Base-by-base conservation (phyloP, 2,329 filamentous ascomycete genomes). In the Knufia petricola region DNA sequence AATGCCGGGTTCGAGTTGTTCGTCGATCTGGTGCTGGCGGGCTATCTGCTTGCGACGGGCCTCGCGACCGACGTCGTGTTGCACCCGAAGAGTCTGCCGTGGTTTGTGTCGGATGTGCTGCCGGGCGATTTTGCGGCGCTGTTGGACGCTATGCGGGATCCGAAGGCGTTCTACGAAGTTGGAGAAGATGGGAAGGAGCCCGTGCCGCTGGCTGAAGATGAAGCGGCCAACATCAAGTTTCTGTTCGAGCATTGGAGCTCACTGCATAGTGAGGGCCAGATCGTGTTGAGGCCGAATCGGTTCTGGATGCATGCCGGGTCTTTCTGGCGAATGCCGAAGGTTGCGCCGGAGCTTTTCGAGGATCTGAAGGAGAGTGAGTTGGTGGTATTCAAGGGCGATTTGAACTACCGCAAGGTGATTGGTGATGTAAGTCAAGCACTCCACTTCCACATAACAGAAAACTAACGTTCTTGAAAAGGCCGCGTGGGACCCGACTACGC, bases 1-100 rank as follows among this genome's bases (percentile, higher is more conserved):
- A 98, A 98, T 59, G 87, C 92, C 17, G 92, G 92, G 4, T 98
- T 98, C 62, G 92, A 98, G 72, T 77, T 98, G 10, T 98, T 88
- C 62, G 92, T 96, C 56, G 92, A 98, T 62, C 76, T 98, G 8
- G 82, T 96, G 50, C 76, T 98, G 1, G 89, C 87, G 0, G 90
- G 89, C 1, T 98, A 94, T 63, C 75, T 98, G 12, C 75, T 98
- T 4, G 82, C 87, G 0, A 76, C 87, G 0, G 86, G 84, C 0
- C 78, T 98, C 4, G 92, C 92, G 0, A 95, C 89, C 0, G 80
- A 81, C 20, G 76, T 98, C 12, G 81, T 96, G 17, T 76, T 98
- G 8, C 89, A 95, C 61, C 89, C 92, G 45, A 98, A 98, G 70
- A 83, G 81, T 19, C 89, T 98, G 50, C 92, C 92, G 1, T 98